Percentiles rank a stretch among this genome's conserved stretches.
These are phyloP conservation scores for Podaxis mareebaensis DNA, from an alignment of 768 basidiomycete species.

Conservation along the genomic window DNA sequence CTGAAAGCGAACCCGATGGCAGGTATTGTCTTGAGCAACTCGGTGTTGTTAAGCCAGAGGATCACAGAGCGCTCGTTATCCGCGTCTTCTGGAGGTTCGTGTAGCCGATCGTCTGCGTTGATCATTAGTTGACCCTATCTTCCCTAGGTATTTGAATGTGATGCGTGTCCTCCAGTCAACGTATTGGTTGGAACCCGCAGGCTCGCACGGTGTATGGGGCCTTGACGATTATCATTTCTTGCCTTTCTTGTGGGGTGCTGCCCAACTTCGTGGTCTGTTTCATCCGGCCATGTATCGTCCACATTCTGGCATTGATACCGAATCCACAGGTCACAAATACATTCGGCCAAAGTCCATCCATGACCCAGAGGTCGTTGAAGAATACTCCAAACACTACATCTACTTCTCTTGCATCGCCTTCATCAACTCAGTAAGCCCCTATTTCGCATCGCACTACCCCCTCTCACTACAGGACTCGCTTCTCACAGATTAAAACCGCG, in stretches of 20 bases:
- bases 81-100: constrained; percentile 86
- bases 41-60: constrained; percentile 59
- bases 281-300: background rate
- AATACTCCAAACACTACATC: constrained; percentile 92
- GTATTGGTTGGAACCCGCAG: constrained; percentile 98
- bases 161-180: constrained; percentile 89
- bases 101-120: background rate
- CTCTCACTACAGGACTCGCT: background rate
- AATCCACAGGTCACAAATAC: constrained; percentile 73
- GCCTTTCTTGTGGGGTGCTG: constrained; percentile 85
- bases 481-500: constrained; percentile 83
- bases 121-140: background rate
- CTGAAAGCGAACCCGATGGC: background rate
- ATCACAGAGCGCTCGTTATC: constrained; percentile 76
- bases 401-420: constrained; percentile 96
- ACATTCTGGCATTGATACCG: background rate
- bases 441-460: background rate
- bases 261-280: constrained; percentile 64
- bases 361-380: constrained; percentile 86
- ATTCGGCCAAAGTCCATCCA: constrained; percentile 93
- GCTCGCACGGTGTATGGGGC: constrained; percentile 99
- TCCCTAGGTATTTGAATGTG: constrained; percentile 70
- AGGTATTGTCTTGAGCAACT: constrained; percentile 83
- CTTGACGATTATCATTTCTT: constrained; percentile 97
- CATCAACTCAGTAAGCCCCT: constrained; percentile 79